A percentile compares a stretch with the other conserved stretches of the same genome.
Evolutionary conservation across 805 yeast genomes (phyloP).

Genomic region (Lipomyces orientalis): DNA sequence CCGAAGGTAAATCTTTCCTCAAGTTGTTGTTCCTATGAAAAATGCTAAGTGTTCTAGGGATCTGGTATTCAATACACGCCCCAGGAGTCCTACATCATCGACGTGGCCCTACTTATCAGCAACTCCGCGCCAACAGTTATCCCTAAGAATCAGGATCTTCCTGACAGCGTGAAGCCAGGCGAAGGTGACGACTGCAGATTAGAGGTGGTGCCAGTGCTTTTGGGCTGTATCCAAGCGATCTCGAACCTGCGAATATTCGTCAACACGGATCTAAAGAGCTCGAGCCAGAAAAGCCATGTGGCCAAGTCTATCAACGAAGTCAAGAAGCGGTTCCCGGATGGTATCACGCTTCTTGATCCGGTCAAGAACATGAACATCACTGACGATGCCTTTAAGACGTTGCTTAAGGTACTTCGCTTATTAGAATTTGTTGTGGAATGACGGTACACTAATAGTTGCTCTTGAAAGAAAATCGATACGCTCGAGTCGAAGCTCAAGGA

Average conservation of each 20-base stretch:
- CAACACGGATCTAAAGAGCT: constrained; percentile 68
- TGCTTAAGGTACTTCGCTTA: constrained; percentile 44
- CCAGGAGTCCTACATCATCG: constrained; percentile 88
- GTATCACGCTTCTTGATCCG: constrained; percentile 91
- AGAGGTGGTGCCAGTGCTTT: constrained; percentile 83
- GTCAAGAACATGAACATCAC: constrained; percentile 88
- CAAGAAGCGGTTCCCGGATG: constrained; percentile 82
- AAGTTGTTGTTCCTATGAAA: background rate
- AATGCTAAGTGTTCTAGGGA: background rate
- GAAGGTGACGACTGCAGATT: constrained; percentile 70
- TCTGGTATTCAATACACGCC: constrained; percentile 55
- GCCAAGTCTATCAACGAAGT: constrained; percentile 80
- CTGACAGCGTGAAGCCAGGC: constrained; percentile 86
- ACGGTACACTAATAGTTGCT: background rate
- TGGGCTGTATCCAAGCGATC: constrained; percentile 73
- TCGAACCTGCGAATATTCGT: constrained; percentile 81
- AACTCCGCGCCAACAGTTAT: constrained; percentile 65
- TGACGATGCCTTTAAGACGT: constrained; percentile 73
- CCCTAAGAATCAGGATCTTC: constrained; percentile 68
- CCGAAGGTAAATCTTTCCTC: constrained; percentile 41
- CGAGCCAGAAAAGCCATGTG: constrained; percentile 56
- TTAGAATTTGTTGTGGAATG: background rate
- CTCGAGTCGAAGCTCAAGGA: constrained; percentile 73
- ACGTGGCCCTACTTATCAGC: constrained; percentile 79
- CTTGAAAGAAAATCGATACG: constrained; percentile 79